Evolutionary conservation across 2,329 filamentous ascomycete species (phyloP), one percentile per base, ranked within the genome.

Genomic region (Alternaria longipes): DNA sequence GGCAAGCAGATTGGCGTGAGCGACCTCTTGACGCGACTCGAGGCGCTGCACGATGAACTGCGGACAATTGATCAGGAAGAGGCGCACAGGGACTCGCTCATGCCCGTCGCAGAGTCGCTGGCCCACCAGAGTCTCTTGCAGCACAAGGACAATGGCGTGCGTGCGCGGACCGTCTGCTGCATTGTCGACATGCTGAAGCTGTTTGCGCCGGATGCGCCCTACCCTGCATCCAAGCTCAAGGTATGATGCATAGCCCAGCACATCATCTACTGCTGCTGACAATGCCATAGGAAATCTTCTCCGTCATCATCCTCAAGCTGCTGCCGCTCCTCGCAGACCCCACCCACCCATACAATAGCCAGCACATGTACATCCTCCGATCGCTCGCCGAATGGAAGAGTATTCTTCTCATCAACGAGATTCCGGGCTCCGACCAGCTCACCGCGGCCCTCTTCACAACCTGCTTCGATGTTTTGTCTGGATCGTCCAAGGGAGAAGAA

Each of bases 371-470:
- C 74, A 91, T 97, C 64, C 84, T 99, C 62, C 88, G 89, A 63
- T 97, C 94, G 18, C 86, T 99, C 30, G 90, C 93, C 57, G 93
- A 97, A 69, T 91, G 97, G 70, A 97, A 98, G 84, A 97, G 93
- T 80, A 92, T 99, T 42, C 87, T 98, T 8, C 87, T 99, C 41
- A 86, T 99, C 68, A 91, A 92, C 63, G 95, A 99, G 71, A 87
- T 98, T 40, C 90, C 93, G 26, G 90, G 91, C 58, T 87, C 92
- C 53, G 93, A 97, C 59, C 86, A 88, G 30, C 86, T 98, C 45
- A 88, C 96, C 26, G 73, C 73, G 2, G 66, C 71, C 16, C 92
- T 99, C 4, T 99, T 98, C 79, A 91, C 90, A 26, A 89, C 87
- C 51, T 93, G 94, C 71, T 99, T 99, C 78, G 96, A 99, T 77